Percentiles rank a stretch among this genome's conserved stretches.
These are phyloP conservation scores for Cytospora leucostoma DNA, from an alignment of 2,329 filamentous ascomycete species.

Conservation along the genomic window DNA sequence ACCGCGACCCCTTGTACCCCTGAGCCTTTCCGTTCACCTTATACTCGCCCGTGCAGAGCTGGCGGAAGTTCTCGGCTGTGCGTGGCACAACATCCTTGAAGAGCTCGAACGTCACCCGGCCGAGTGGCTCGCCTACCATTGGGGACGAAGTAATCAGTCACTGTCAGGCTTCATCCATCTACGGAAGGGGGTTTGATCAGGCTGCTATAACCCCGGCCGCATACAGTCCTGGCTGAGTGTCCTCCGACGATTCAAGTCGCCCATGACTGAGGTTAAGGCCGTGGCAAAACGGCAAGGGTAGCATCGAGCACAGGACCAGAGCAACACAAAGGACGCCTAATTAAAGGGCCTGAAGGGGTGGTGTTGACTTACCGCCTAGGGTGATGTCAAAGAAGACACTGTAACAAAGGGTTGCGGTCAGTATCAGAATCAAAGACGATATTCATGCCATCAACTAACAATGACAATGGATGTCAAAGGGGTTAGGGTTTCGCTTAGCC, in stretches of 20 bases:
- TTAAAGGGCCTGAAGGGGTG: neutral
- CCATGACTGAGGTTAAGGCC: neutral
- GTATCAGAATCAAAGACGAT: constrained; percentile 21
- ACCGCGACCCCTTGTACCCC: constrained; percentile 93
- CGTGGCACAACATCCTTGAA: constrained; percentile 82
- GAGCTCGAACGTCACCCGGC: constrained; percentile 86
- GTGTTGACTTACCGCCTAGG: constrained; percentile 65
- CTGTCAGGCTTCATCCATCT: neutral
- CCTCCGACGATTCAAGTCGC: neutral
- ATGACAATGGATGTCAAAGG: neutral
- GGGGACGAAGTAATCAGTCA: neutral
- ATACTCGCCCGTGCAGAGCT: constrained; percentile 93
- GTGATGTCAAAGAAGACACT: constrained; percentile 49
- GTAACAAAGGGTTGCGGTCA: constrained; percentile 33
- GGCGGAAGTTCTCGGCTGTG: constrained; percentile 95
- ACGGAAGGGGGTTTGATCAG: neutral
- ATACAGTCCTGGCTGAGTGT: neutral
- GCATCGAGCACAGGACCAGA: neutral
- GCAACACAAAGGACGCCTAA: neutral
- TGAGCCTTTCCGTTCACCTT: constrained; percentile 79
- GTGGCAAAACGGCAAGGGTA: neutral
- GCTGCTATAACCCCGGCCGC: neutral
- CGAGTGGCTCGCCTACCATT: constrained; percentile 75
- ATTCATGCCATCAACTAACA: neutral
- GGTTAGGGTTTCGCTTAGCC: constrained; percentile 22